Evolutionary conservation across 2,329 filamentous ascomycete species (phyloP).

Genomic region (Diaporthe amygdali): DNA sequence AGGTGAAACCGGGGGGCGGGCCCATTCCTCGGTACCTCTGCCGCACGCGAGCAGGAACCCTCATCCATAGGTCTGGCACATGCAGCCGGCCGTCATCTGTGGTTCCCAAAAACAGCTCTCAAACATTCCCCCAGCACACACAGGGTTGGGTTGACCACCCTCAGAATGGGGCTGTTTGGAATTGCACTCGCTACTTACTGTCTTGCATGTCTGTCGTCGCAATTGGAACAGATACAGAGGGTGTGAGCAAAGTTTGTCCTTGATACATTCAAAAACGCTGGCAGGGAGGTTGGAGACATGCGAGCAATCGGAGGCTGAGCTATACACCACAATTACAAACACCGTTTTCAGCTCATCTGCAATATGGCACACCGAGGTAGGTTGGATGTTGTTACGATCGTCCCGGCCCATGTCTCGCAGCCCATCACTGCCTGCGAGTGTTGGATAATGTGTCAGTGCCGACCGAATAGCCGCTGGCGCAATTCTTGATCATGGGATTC

Average conservation of each 20-base stretch:
- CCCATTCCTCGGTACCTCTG: constrained; percentile 12
- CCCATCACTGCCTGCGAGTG: background rate
- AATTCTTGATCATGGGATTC: constrained; percentile 5
- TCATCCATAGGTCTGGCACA: background rate
- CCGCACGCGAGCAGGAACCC: constrained; percentile 7
- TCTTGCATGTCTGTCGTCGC: background rate
- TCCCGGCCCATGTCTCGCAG: background rate
- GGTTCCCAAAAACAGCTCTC: background rate
- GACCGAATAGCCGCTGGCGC: constrained; percentile 12
- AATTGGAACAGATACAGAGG: background rate
- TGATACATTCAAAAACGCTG: background rate
- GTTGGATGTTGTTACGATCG: background rate
- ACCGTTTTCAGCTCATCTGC: background rate
- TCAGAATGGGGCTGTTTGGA: background rate
- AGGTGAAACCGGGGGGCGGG: constrained; percentile 11
- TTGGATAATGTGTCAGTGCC: background rate
- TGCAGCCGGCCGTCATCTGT: background rate
- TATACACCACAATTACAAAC: background rate
- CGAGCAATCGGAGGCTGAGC: background rate
- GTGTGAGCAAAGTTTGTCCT: background rate
- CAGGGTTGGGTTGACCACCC: background rate
- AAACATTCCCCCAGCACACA: background rate
- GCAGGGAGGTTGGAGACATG: background rate
- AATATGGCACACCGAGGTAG: background rate
- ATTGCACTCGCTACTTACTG: background rate